Conservation (phyloP, 257 asterid genomes). For the Scutellaria baicalensis region DNA sequence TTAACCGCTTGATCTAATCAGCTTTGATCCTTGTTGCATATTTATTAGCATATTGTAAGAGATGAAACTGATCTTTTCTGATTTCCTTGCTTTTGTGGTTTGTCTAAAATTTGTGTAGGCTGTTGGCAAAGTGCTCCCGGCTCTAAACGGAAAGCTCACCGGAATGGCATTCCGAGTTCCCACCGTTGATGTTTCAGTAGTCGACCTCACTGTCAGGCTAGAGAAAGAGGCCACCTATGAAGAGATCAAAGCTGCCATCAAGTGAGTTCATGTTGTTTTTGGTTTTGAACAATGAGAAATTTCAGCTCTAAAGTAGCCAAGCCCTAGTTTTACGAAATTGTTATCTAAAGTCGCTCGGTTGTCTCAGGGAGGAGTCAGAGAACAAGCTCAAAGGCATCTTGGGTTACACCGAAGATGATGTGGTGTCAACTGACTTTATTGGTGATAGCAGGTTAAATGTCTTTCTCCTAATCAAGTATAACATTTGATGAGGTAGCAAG, state of each 20-base stretch:
- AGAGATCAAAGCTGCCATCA: conserved; percentile 62
- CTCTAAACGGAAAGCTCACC: conserved; percentile 69
- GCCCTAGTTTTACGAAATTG: no score
- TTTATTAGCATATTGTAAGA: neutral
- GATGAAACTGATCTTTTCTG: neutral
- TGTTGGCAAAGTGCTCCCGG: conserved; percentile 80
- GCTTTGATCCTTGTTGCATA: neutral
- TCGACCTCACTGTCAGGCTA: conserved; percentile 66
- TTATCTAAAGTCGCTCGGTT: neutral
- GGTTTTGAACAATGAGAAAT: neutral
- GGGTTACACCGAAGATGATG: conserved; percentile 58
- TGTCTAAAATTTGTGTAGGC: conserved; percentile 32
- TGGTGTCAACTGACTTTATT: conserved; percentile 46
- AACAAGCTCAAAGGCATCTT: conserved; percentile 46
- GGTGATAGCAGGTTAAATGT: conserved; percentile 45
- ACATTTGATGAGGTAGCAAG: no score
- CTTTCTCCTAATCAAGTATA: neutral
- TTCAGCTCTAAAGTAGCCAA: neutral
- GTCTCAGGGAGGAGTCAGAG: conserved; percentile 59
- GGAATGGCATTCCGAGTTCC: conserved; percentile 89
- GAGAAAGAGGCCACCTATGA: conserved; percentile 68
- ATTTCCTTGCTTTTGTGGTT: neutral
- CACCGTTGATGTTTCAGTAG: conserved; percentile 73
- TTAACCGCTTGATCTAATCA: neutral
- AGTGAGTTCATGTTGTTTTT: conserved; percentile 25